Evolutionary conservation across 2,329 filamentous ascomycete species (phyloP), one percentile per base, ranked within the genome.

Genomic region (Fusarium scirpi): DNA sequence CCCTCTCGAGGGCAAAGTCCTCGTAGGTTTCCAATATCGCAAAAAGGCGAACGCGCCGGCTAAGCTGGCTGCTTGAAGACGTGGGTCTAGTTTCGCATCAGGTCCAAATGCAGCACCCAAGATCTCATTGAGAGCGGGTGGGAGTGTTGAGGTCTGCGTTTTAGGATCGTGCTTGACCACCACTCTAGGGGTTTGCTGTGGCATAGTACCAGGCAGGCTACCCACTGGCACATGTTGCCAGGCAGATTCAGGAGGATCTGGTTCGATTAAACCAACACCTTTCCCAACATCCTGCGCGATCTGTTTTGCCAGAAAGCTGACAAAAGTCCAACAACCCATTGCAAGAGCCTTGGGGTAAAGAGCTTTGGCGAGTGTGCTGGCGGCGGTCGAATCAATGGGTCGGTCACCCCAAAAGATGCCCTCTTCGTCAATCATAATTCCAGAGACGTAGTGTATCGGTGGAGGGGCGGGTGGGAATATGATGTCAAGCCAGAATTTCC

Each of bases 401-500:
- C 82, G 78, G 16, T 83, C 82, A 2, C 80, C 80, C 81, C 85
- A 84, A 55, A 80, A 81, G 13, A 89, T 78, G 3, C 80, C 80
- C 11, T 87, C 84, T 9, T 85, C 81, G 18, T 83, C 82, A 44
- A 89, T 77, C 24, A 84, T 80, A 54, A 89, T 78, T 3, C 87
- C 90, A 51, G 85, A 85, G 62, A 87, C 84, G 64, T 85, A 82
- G 60, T 87, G 90, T 57, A 83, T 84, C 8, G 90, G 89, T 3
- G 90, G 89, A 44, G 89, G 87, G 38, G 80, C 80, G 45, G 80
- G 78, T 1, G 90, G 90, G 67, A 87, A 91, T 52, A 89, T 83
- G 27, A 91, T 81, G 43, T 91, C 85, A 29, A 92, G 81, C 89
- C 89, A 91, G 53, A 80, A 82, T 59, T 84, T 84, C 34, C 81